Evolutionary conservation across 495 filamentous ascomycete species (phyloP).

Genomic region (Penicillium verhagenii): DNA sequence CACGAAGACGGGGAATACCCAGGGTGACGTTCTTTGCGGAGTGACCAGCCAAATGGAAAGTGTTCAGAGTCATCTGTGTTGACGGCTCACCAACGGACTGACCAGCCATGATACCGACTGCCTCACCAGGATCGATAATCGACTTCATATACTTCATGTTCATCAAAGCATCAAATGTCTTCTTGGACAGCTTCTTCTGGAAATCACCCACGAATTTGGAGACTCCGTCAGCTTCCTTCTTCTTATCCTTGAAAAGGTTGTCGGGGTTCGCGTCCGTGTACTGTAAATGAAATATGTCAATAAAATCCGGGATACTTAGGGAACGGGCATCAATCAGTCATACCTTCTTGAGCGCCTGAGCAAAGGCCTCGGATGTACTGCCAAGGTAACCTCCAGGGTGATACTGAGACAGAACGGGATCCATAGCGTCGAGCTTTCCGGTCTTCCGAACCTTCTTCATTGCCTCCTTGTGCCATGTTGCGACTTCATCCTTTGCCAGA

Average conservation of each 20-base stretch:
- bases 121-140: conserved; percentile 92
- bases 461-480: conserved; percentile 63
- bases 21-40: conserved; percentile 98
- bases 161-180: conserved; percentile 77
- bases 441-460: conserved; percentile 78
- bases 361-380: conserved; percentile 87
- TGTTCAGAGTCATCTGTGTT: conserved; percentile 99
- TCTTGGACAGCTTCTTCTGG: conserved; percentile 58
- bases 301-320: no score
- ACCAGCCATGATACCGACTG: conserved; percentile 95
- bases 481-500: conserved; percentile 52
- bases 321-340: conserved; percentile 9
- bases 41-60: conserved; percentile 99
- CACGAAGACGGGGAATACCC: conserved; percentile 93
- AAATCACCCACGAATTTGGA: conserved; percentile 60
- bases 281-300: conserved; percentile 35
- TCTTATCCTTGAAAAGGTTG: conserved; percentile 74
- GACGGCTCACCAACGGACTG: conserved; percentile 97
- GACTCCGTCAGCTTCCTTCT: conserved; percentile 39
- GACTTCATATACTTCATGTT: conserved; percentile 92
- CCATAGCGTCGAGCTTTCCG: conserved; percentile 62
- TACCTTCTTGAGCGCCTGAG: conserved; percentile 57
- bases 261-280: conserved; percentile 79
- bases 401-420: conserved; percentile 72
- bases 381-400: conserved; percentile 76